Evolutionary conservation across 306 rosid genomes (phyloP).

Genomic region (Rubus parviflorus): DNA sequence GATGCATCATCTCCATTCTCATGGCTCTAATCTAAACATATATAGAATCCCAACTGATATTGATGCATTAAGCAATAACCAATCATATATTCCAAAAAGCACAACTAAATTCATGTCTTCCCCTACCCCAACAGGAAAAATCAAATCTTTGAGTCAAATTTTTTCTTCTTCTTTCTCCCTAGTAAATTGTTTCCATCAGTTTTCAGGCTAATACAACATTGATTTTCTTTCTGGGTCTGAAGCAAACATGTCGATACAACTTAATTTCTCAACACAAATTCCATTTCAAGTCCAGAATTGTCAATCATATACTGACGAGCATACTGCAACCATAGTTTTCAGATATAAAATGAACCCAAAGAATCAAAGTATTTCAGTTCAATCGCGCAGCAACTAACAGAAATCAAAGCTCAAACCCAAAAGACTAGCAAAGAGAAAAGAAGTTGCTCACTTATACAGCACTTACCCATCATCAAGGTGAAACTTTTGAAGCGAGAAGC

Average conservation of each 20-base stretch:
- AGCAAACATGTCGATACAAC: not conserved
- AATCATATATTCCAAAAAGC: not conserved
- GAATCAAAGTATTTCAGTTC: not conserved
- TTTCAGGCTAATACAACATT: not conserved
- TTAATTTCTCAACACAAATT: not conserved
- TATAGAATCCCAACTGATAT: not conserved
- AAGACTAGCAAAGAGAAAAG: not conserved
- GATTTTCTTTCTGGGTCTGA: not conserved
- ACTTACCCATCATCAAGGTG: not conserved
- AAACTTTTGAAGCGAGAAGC: not conserved
- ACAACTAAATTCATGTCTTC: not conserved
- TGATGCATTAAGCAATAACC: not conserved
- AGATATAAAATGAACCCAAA: not conserved
- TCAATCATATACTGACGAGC: not conserved
- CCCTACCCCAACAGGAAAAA: not conserved
- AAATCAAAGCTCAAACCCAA: not conserved
- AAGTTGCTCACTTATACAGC: not conserved
- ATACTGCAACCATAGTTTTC: not conserved
- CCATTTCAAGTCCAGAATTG: not conserved
- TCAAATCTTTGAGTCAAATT: too few relatives aligned
- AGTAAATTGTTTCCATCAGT: not conserved
- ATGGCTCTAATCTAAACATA: not conserved
- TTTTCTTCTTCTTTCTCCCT: not conserved
- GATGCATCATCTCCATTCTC: not conserved
- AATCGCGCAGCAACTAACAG: not conserved